Evolutionary conservation across 2,329 filamentous ascomycete species (phyloP), one percentile per base, ranked within the genome.

Genomic region (Aspergillus ibericus): DNA sequence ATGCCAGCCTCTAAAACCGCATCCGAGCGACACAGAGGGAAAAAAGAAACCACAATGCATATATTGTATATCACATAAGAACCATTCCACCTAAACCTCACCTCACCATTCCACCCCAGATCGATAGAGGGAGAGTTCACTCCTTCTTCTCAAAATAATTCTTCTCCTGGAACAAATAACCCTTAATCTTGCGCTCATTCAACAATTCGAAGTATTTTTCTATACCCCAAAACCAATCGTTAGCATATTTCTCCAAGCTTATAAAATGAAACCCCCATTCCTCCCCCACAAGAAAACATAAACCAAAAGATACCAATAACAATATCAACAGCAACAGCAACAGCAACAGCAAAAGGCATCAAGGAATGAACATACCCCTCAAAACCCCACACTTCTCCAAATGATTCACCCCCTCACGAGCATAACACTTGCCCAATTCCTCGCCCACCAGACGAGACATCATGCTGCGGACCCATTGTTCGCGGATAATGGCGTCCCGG

Each of bases 391-490:
- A 88, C 76, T 88, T 88, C 81, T 88, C 85, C 68, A 88, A 73
- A 73, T 88, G 86, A 70, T 88, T 88, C 55, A 87, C 84, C 8
- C 86, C 86, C 76, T 88, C 85, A 59, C 81, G 77, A 65, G 80
- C 77, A 76, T 88, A 88, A 77, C 86, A 88, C 77, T 87, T 88
- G 66, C 83, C 83, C 81, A 88, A 79, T 77, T 88, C 86, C 72
- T 88, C 84, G 46, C 85, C 77, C 51, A 88, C 85, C 59, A 88
- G 74, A 62, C 86, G 77, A 56, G 85, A 83, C 86, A 88, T 88
- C 86, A 88, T 88, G 72, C 81, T 83, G 77, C 82, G 83, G 56
- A 88, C 85, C 86, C 86, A 88, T 70, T 88, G 86, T 75, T 88
- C 86, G 56, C 85, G 81, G 65, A 88, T 84, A 48, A 88, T 83